Evolutionary conservation across 1,284 basidiomycete species (phyloP).

Genomic region (Schizophyllum commune): DNA sequence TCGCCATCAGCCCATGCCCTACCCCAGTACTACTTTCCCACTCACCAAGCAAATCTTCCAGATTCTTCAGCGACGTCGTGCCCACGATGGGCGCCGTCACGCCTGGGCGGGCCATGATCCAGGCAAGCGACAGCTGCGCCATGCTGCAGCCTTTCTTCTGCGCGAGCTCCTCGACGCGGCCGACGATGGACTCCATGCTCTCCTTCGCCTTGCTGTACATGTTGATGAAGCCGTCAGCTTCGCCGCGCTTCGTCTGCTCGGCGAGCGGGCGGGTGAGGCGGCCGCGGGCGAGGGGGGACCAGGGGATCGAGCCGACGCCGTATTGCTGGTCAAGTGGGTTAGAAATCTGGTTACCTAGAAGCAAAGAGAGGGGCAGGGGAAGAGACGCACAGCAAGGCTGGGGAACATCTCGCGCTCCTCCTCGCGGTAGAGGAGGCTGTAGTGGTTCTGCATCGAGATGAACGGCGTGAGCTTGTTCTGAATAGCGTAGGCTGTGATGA

Average conservation of each 20-base stretch:
- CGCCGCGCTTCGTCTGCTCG: conserved; percentile 24
- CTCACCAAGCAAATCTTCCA: no score
- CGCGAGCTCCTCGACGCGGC: no score
- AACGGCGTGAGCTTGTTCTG: conserved; percentile 47
- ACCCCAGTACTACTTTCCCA: no score
- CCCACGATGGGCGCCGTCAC: no score
- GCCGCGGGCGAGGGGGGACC: conserved; percentile 43
- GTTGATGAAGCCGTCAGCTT: conserved; percentile 19
- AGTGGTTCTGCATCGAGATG: conserved; percentile 61
- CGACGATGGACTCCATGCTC: no score
- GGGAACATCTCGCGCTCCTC: conserved; percentile 60
- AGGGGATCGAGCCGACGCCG: conserved; percentile 38
- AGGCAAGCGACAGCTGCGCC: no score
- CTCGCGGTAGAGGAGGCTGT: conserved; percentile 46
- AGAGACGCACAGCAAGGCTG: conserved; percentile 27
- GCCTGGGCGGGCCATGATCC: no score
- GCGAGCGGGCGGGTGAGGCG: conserved; percentile 33
- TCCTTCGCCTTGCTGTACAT: no score
- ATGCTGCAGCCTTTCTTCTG: no score
- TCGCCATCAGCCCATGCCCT: no score
- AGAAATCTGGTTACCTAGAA: neutral
- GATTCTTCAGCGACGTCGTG: no score
- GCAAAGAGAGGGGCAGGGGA: neutral
- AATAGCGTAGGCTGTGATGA: conserved; percentile 28
- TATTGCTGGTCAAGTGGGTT: conserved; percentile 19